Base-by-base conservation (phyloP, 129 eudicot species). In the Heracleum sosnowskyi region DNA sequence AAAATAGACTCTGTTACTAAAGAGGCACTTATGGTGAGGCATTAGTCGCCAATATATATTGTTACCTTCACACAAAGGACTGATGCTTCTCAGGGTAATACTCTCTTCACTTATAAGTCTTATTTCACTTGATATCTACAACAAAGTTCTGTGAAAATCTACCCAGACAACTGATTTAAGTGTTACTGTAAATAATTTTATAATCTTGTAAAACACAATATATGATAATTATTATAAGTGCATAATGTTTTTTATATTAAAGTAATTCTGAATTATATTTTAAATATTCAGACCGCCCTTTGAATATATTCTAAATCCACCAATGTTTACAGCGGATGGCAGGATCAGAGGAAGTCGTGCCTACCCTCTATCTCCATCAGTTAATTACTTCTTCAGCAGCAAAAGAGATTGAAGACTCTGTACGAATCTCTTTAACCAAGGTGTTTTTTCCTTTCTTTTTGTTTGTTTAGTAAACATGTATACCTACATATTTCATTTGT, bases 311-410 rank as follows among this genome's bases (percentile, higher is more conserved):
- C 28, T 53, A 53, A 53, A 53, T 53, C 28, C 2, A 0, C 11
- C 28, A 53, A 49, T 34, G 72, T 70, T 63, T 88, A 84, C 93
- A 91, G 98, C 84, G 97, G 75, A 97, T 94, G 26, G 91, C 91
- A 84, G 96, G 90, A 81, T 84, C 90, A 72, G 97, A 94, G 82
- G 98, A 94, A 81, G 77, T 88, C 79, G 86, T 88, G 84, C 98
- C 98, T 73, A 28, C 80, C 80, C 87, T 87, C 82, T 90, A 86
- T 77, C 82, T 81, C 76, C 86, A 85, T 82, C 88, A 83, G 72
- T 80, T 88, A 78, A 45, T 68, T 75, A 87, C 82, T 68, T 71
- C 82, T 68, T 71, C 81, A 77, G 83, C 81, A n/a, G 75, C 81
- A 24, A 88, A 81, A 85, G 88, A 88, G 78, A 85, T 87, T 75